A percentile compares a stretch with the other conserved stretches of the same genome.
phyloP scores from a whole-genome alignment of 2,329 filamentous ascomycete species.

The Raffaelea ambrosiae region DNA sequence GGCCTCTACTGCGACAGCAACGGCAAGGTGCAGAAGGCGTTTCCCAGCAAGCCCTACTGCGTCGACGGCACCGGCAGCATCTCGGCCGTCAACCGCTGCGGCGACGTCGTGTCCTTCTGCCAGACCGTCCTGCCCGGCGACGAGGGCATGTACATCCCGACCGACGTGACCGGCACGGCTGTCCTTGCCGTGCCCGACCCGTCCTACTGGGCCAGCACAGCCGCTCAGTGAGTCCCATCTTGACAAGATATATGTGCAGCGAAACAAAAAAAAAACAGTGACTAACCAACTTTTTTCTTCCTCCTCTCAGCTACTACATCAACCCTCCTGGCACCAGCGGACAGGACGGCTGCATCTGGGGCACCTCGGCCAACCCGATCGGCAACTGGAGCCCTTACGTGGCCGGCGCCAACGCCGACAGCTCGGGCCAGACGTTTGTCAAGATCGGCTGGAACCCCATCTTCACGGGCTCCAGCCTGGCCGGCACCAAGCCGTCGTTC shows the following conservation, averaged over 20 bases:
- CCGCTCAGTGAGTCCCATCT: too few relatives aligned
- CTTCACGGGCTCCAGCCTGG: conserved; percentile 49
- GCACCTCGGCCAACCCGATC: conserved; percentile 48
- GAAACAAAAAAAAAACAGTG: too few relatives aligned
- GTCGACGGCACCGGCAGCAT: conserved; percentile 59
- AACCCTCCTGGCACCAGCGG: conserved; percentile 60
- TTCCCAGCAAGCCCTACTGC: conserved; percentile 60
- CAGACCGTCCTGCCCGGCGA: conserved; percentile 73
- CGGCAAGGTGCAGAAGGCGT: conserved; percentile 61
- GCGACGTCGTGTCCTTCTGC: conserved; percentile 59
- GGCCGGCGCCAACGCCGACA: conserved; percentile 63
- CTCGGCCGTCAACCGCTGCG: conserved; percentile 57
- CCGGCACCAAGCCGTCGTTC: conserved; percentile 50
- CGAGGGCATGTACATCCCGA: conserved; percentile 76
- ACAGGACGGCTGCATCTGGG: conserved; percentile 63
- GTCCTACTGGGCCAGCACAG: conserved; percentile 63
- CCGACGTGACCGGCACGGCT: conserved; percentile 48
- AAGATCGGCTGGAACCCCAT: conserved; percentile 75
- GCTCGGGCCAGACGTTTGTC: conserved; percentile 57
- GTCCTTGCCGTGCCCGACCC: conserved; percentile 62
- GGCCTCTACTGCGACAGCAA: conserved; percentile 62
- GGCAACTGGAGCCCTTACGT: conserved; percentile 76
- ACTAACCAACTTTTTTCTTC: too few relatives aligned
- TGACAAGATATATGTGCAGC: too few relatives aligned
- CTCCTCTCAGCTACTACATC: conserved; percentile 71